Percentiles rank a stretch among this genome's conserved stretches.
phyloP scores from a whole-genome alignment of 2,329 filamentous ascomycete genomes.

The Fusarium sp. region DNA sequence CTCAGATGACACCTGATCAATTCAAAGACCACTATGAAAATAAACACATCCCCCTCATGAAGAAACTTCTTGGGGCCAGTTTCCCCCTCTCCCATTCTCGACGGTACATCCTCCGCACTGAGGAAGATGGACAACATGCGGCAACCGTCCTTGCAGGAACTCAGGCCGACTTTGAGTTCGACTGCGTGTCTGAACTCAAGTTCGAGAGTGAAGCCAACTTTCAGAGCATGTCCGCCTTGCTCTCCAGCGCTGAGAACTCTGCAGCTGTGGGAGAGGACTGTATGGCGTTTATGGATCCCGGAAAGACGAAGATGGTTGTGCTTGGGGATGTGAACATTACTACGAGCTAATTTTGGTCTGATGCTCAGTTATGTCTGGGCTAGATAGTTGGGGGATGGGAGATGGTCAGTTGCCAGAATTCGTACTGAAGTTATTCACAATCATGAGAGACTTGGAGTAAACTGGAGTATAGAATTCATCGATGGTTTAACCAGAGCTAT shows the following conservation, averaged over 20 bases:
- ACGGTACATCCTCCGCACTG: neutral
- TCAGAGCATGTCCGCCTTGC: neutral
- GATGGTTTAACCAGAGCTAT: no score
- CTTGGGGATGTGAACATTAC: neutral
- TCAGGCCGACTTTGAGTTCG: neutral
- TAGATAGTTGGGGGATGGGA: neutral
- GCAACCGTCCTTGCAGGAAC: neutral
- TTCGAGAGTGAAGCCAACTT: neutral
- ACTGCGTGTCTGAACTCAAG: neutral
- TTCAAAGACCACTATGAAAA: conserved; percentile 6
- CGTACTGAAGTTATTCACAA: neutral
- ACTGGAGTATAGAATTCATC: no score
- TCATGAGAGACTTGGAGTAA: neutral
- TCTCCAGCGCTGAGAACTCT: neutral
- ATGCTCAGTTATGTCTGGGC: neutral
- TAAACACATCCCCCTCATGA: conserved; percentile 6
- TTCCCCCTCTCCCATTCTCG: neutral
- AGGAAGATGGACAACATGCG: neutral
- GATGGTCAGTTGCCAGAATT: neutral
- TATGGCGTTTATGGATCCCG: neutral
- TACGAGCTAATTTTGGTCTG: neutral
- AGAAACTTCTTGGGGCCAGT: neutral
- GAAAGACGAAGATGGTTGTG: neutral
- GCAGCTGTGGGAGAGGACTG: neutral
- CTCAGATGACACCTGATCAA: neutral